phyloP scores from a whole-genome alignment of 2,329 filamentous ascomycete species.

The Cryphonectria parasitica region DNA sequence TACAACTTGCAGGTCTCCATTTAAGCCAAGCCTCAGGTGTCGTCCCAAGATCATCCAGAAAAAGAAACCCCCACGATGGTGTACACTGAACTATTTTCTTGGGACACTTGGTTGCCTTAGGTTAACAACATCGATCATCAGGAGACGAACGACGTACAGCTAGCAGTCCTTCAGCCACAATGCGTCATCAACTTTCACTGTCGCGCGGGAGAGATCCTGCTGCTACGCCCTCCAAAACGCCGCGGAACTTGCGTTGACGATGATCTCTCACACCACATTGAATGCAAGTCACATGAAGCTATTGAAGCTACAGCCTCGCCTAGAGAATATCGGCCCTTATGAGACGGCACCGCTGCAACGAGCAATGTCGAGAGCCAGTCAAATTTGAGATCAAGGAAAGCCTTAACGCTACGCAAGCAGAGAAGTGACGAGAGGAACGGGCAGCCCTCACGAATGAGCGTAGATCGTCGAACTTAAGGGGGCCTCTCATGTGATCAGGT shows the following conservation, averaged over 20 bases:
- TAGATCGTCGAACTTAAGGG: neutral
- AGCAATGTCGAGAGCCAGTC: neutral
- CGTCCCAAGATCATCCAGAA: neutral
- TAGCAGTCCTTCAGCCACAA: neutral
- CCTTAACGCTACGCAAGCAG: neutral
- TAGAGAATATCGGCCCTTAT: neutral
- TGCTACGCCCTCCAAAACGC: neutral
- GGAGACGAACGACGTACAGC: neutral
- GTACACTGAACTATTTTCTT: neutral
- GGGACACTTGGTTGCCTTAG: neutral
- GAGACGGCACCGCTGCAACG: neutral
- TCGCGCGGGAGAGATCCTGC: neutral
- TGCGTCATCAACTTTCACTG: neutral
- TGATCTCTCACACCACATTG: neutral
- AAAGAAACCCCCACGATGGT: neutral
- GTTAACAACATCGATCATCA: neutral
- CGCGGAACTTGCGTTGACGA: neutral
- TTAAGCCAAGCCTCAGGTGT: neutral
- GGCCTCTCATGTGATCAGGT: neutral
- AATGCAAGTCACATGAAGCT: neutral
- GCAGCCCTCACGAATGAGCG: neutral
- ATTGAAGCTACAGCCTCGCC: neutral
- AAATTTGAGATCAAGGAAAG: neutral
- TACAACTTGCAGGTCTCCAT: neutral
- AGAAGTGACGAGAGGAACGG: neutral